Evolutionary conservation across 2,329 filamentous ascomycete species (phyloP).

Genomic region (Nothomitra cinnamomea): DNA sequence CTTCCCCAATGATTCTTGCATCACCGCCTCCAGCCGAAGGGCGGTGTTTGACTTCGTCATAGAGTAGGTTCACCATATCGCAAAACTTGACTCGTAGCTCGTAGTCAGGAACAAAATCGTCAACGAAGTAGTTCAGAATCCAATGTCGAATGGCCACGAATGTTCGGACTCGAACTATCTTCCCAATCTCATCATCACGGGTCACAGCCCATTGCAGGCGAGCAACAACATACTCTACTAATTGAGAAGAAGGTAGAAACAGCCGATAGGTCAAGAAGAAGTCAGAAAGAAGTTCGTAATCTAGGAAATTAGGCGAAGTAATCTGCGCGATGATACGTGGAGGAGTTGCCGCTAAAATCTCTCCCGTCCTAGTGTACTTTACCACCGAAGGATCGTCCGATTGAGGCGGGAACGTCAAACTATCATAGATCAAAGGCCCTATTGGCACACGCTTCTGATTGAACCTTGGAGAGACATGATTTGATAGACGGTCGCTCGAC

Average conservation of each 20-base stretch:
- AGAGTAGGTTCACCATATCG: slow-evolving; percentile 52
- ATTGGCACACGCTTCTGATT: background rate
- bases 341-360: slow-evolving; percentile 79
- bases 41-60: slow-evolving; percentile 32
- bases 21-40: slow-evolving; percentile 39
- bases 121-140: slow-evolving; percentile 94
- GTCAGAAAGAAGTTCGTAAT: slow-evolving; percentile 92
- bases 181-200: slow-evolving; percentile 65
- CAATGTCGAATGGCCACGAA: slow-evolving; percentile 94
- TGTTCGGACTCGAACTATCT: slow-evolving; percentile 85
- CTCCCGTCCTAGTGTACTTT: slow-evolving; percentile 55
- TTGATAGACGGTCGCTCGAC: background rate
- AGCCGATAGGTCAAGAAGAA: slow-evolving; percentile 92
- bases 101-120: slow-evolving; percentile 74
- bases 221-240: slow-evolving; percentile 71
- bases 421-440: slow-evolving; percentile 4
- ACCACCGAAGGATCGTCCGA: slow-evolving; percentile 60
- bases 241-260: slow-evolving; percentile 60
- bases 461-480: background rate
- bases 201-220: slow-evolving; percentile 75
- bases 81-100: slow-evolving; percentile 64
- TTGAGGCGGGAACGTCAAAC: slow-evolving; percentile 14
- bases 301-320: slow-evolving; percentile 85
- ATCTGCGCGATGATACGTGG: slow-evolving; percentile 88
- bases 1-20: slow-evolving; percentile 76